Conservation (phyloP, 495 filamentous ascomycete genomes). For the Daldinia grandis region DNA sequence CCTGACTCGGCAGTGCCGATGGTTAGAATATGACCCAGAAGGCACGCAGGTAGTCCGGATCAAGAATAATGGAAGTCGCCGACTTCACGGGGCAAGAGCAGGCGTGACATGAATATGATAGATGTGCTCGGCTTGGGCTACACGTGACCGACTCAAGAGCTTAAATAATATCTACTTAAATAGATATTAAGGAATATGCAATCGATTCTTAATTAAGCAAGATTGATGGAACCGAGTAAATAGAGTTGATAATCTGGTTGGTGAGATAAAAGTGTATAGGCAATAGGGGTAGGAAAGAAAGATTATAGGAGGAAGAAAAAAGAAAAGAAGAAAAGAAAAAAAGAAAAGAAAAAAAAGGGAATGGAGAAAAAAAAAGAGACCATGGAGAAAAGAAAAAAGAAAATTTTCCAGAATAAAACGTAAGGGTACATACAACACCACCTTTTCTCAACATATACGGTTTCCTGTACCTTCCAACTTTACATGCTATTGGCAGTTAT, state of each 20-base stretch:
- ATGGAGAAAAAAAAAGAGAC: constrained; percentile 11
- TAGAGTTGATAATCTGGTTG: not conserved
- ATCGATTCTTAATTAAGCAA: not conserved
- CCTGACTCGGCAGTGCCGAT: not conserved
- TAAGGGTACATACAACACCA: constrained; percentile 22
- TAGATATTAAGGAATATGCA: not conserved
- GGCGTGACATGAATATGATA: not conserved
- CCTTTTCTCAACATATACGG: not conserved
- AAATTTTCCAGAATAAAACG: constrained; percentile 18
- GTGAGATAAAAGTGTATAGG: not conserved
- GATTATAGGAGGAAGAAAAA: not conserved
- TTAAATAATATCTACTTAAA: no score
- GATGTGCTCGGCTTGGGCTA: not conserved
- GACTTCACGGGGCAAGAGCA: not conserved
- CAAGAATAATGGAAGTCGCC: not conserved
- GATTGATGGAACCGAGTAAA: not conserved
- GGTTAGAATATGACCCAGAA: not conserved
- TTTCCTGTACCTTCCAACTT: not conserved
- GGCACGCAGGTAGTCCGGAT: not conserved
- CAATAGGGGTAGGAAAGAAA: not conserved
- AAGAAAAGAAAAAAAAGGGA: constrained; percentile 2
- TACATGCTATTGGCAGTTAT: not conserved
- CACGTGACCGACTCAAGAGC: not conserved
- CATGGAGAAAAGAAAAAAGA: constrained; percentile 26
- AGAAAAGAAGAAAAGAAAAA: constrained; percentile 11